Conservation (phyloP, 345 rosid genomes). For the Noccaea caerulescens region DNA sequence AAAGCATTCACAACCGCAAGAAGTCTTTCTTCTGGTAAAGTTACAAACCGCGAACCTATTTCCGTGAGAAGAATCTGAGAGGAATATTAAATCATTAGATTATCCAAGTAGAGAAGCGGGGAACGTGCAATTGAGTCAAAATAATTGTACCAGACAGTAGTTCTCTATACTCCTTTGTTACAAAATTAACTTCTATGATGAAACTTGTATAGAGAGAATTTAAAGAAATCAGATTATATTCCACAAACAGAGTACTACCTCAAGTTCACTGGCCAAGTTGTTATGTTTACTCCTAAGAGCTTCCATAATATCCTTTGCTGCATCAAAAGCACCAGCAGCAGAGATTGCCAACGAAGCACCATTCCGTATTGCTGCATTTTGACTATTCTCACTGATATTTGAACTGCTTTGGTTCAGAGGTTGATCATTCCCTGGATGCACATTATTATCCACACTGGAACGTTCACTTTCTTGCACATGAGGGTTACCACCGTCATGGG, state of each 20-base stretch:
- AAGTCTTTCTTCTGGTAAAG: constrained; percentile 96
- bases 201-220: not conserved
- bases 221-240: constrained; percentile 16
- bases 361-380: constrained; percentile 63
- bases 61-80: constrained; percentile 85
- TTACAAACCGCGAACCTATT: constrained; percentile 95
- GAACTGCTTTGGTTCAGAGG: constrained; percentile 74
- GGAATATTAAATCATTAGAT: constrained; percentile 17
- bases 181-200: constrained; percentile 5
- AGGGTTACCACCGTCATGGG: constrained; percentile 71
- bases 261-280: constrained; percentile 94
- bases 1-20: constrained; percentile 97
- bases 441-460: constrained; percentile 56
- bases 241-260: constrained; percentile 55
- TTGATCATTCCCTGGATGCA: constrained; percentile 71
- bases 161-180: not conserved
- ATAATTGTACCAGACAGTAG: not conserved
- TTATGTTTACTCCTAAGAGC: constrained; percentile 90
- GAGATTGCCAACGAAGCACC: constrained; percentile 70
- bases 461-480: constrained; percentile 86
- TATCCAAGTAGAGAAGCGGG: constrained; percentile 24
- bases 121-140: not conserved
- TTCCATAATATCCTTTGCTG: constrained; percentile 98
- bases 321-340: constrained; percentile 90
- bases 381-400: constrained; percentile 62